A percentile compares a stretch with the other conserved stretches of the same genome.
Evolutionary conservation across 2,329 filamentous ascomycete species (phyloP).

Genomic region (Nemania diffusa): DNA sequence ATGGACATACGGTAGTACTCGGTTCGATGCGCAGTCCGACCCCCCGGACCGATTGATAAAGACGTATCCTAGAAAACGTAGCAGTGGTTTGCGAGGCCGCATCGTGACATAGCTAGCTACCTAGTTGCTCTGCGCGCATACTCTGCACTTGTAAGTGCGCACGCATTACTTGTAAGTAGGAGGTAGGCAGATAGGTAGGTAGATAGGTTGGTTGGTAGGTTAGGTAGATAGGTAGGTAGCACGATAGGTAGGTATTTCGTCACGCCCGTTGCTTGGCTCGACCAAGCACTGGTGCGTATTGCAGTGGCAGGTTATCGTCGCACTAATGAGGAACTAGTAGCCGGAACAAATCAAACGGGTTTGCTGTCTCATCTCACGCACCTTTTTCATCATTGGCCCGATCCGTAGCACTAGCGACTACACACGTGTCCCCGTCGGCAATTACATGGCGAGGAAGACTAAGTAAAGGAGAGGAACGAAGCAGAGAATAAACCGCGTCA

Average conservation of each 20-base stretch:
- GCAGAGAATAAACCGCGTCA: too few species aligned
- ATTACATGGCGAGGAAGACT: not conserved
- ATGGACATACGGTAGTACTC: not conserved
- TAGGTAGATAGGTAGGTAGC: not conserved
- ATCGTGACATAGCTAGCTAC: conserved; percentile 37
- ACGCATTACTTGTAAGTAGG: too few species aligned
- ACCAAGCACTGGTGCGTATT: too few species aligned
- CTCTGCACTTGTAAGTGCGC: too few species aligned
- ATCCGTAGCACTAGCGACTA: conserved; percentile 17
- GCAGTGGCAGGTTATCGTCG: conserved; percentile 1
- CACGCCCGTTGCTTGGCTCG: not conserved
- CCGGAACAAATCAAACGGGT: conserved; percentile 20
- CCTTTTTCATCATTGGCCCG: conserved; percentile 12
- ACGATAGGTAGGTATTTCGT: conserved; percentile 7
- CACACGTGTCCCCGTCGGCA: conserved; percentile 21
- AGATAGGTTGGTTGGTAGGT: too few species aligned
- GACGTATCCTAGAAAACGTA: not conserved
- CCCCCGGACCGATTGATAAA: not conserved
- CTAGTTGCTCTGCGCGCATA: too few species aligned
- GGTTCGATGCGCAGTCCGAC: not conserved
- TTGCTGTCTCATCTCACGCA: conserved; percentile 18
- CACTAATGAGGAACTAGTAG: not conserved
- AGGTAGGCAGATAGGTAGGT: too few species aligned
- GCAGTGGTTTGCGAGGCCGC: conserved; percentile 39
- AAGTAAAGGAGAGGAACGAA: not conserved